Percentiles rank a stretch among this genome's conserved stretches.
Conservation (phyloP, 106 monocot species). For the Amphibolis antarctica region DNA sequence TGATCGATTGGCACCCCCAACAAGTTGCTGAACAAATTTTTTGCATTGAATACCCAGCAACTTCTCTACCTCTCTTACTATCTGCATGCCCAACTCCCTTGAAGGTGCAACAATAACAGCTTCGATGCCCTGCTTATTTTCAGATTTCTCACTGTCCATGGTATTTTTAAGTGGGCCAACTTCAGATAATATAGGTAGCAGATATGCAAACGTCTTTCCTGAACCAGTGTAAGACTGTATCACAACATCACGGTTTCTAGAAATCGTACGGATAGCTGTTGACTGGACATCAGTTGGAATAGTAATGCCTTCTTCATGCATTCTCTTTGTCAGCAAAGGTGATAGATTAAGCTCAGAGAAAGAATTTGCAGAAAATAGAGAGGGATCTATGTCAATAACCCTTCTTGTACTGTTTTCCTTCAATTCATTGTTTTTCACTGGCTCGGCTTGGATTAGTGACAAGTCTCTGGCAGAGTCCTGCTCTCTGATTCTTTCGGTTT, state of each 20-base stretch:
- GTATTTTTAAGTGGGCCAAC: conserved; percentile 58
- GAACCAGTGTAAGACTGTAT: conserved; percentile 99
- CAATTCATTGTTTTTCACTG: conserved; percentile 3
- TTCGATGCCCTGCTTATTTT: conserved; percentile 47
- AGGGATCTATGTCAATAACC: conserved; percentile 28
- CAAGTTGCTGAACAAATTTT: conserved; percentile 84
- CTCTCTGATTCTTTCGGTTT: conserved; percentile 10
- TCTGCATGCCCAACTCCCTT: conserved; percentile 93
- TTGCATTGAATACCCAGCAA: conserved; percentile 56
- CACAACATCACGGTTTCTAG: conserved; percentile 64
- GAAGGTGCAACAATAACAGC: conserved; percentile 95
- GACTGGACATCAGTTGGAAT: conserved; percentile 88
- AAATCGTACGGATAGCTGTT: conserved; percentile 69
- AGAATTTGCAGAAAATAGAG: conserved; percentile 55
- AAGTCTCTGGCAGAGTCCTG: conserved; percentile 13
- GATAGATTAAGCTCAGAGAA: conserved; percentile 73
- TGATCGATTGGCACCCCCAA: conserved; percentile 88
- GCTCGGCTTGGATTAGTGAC: conserved; percentile 21
- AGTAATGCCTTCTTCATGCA: conserved; percentile 48
- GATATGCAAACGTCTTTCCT: conserved; percentile 92
- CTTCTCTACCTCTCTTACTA: conserved; percentile 78
- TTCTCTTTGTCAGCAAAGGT: conserved; percentile 40
- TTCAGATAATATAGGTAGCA: conserved; percentile 79
- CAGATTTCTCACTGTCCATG: conserved; percentile 14
- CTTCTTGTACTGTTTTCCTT: conserved; percentile 12